These are phyloP conservation scores for Xylaria scruposa DNA, from an alignment of 495 filamentous ascomycete genomes.

Conservation along the genomic window DNA sequence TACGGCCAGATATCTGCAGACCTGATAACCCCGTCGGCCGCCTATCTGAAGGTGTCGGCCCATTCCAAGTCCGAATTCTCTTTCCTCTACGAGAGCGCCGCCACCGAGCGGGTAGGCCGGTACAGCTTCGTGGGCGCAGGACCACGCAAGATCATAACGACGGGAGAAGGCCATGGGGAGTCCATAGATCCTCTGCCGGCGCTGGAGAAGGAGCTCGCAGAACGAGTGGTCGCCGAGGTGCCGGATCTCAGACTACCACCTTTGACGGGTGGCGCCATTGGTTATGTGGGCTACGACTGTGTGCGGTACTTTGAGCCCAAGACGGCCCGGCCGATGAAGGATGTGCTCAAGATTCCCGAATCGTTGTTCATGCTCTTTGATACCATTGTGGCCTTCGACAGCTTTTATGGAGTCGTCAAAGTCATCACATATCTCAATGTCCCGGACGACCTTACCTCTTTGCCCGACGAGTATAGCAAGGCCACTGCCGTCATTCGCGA, in stretches of 20 bases:
- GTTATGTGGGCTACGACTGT: slow-evolving; percentile 97
- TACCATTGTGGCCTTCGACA: slow-evolving; percentile 92
- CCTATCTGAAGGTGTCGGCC: slow-evolving; percentile 85
- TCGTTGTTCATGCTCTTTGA: slow-evolving; percentile 98
- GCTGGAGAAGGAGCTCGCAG: slow-evolving; percentile 78
- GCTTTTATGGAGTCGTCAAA: slow-evolving; percentile 90
- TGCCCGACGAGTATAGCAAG: slow-evolving; percentile 64
- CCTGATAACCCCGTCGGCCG: slow-evolving; percentile 86
- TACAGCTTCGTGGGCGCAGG: slow-evolving; percentile 95
- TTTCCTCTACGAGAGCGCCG: slow-evolving; percentile 94
- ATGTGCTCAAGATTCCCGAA: slow-evolving; percentile 87
- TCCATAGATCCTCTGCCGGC: slow-evolving; percentile 81
- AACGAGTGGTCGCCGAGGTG: slow-evolving; percentile 77
- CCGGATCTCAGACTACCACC: slow-evolving; percentile 82
- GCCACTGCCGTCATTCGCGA: slow-evolving; percentile 67
- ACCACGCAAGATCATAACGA: slow-evolving; percentile 84
- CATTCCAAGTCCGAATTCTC: slow-evolving; percentile 72
- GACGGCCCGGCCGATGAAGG: slow-evolving; percentile 84
- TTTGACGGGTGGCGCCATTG: slow-evolving; percentile 88
- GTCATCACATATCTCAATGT: slow-evolving; percentile 87
- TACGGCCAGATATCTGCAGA: slow-evolving; percentile 88
- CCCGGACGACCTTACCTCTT: slow-evolving; percentile 54
- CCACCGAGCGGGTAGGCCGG: slow-evolving; percentile 88
- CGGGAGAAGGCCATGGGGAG: slow-evolving; percentile 84
- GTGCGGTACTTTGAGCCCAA: slow-evolving; percentile 97